phyloP scores from a whole-genome alignment of 78 protist genomes.

The Dictyostelium intermedium region DNA sequence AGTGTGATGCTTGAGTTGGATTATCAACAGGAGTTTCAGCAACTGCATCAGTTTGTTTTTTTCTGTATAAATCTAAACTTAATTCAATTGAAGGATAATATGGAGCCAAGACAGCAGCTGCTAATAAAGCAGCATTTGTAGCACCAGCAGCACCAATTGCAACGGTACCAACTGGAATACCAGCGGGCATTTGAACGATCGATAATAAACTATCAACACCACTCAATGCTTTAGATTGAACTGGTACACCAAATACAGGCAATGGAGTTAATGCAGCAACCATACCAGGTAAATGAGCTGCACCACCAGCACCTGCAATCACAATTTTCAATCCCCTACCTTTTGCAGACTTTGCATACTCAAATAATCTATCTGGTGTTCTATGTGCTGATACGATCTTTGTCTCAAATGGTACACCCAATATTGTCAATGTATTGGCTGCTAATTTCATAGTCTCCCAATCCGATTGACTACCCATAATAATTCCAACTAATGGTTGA shows the following conservation, averaged over 20 bases:
- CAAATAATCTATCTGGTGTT: slow-evolving; percentile 91
- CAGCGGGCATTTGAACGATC: slow-evolving; percentile 92
- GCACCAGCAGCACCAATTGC: slow-evolving; percentile 86
- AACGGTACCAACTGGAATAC: slow-evolving; percentile 85
- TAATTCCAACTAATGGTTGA: slow-evolving; percentile 87
- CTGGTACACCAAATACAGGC: slow-evolving; percentile 97
- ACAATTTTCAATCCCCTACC: slow-evolving; percentile 86
- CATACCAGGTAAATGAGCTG: slow-evolving; percentile 96
- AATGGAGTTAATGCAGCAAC: slow-evolving; percentile 94
- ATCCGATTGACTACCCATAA: slow-evolving; percentile 96
- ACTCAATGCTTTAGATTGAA: slow-evolving; percentile 75
- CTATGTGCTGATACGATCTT: slow-evolving; percentile 96
- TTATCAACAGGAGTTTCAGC: slow-evolving; percentile 54
- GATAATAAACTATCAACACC: slow-evolving; percentile 93
- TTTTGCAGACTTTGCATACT: slow-evolving; percentile 88
- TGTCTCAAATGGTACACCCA: slow-evolving; percentile 92
- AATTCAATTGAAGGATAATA: slow-evolving; percentile 54
- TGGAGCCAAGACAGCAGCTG: slow-evolving; percentile 74
- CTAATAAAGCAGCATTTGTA: slow-evolving; percentile 73
- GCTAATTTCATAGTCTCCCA: slow-evolving; percentile 86
- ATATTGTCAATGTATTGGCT: slow-evolving; percentile 54
- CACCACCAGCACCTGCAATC: slow-evolving; percentile 96
- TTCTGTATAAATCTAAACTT: slow-evolving; percentile 45
- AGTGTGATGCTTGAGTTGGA: neutral
- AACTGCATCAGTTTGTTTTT: slow-evolving; percentile 83